Percentiles rank a stretch among this genome's conserved stretches.
Conservation (phyloP, 768 basidiomycete species). For the Kwoniella newhampshirensis region DNA sequence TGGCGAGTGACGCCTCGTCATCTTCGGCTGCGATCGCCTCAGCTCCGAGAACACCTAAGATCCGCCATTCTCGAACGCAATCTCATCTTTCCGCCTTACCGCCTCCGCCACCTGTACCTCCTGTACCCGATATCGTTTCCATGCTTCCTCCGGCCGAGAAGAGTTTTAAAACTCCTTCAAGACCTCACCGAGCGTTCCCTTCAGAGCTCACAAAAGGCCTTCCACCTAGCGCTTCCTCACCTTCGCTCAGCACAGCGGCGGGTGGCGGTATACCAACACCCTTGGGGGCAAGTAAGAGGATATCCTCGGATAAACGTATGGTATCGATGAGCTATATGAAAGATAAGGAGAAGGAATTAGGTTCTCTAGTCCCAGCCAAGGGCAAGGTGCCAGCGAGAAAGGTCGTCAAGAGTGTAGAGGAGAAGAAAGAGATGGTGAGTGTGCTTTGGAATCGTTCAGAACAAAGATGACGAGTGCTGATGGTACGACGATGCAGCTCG, state of each 20-base stretch:
- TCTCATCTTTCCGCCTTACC: constrained; percentile 21
- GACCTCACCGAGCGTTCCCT: constrained; percentile 34
- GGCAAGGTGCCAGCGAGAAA: constrained; percentile 10
- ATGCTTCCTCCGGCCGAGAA: neutral
- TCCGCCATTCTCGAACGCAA: constrained; percentile 30
- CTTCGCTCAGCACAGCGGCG: constrained; percentile 11
- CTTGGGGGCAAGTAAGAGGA: constrained; percentile 23
- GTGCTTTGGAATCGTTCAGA: neutral
- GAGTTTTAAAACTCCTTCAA: constrained; percentile 24
- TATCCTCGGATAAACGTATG: constrained; percentile 14
- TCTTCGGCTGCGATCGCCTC: neutral
- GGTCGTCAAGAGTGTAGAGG: constrained; percentile 33
- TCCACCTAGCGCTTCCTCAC: constrained; percentile 35
- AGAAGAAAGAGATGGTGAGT: constrained; percentile 49
- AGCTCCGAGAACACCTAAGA: constrained; percentile 16
- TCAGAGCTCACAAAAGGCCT: constrained; percentile 40
- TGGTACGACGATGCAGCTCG: constrained; percentile 54
- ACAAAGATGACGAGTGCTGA: constrained; percentile 1
- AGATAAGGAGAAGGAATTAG: neutral
- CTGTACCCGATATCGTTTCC: neutral
- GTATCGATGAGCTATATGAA: neutral
- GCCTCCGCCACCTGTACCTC: constrained; percentile 6
- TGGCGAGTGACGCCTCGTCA: neutral
- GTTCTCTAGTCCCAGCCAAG: neutral
- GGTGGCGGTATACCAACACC: constrained; percentile 13